phyloP scores from a whole-genome alignment of 768 basidiomycete species.

The Lactarius indigo region DNA sequence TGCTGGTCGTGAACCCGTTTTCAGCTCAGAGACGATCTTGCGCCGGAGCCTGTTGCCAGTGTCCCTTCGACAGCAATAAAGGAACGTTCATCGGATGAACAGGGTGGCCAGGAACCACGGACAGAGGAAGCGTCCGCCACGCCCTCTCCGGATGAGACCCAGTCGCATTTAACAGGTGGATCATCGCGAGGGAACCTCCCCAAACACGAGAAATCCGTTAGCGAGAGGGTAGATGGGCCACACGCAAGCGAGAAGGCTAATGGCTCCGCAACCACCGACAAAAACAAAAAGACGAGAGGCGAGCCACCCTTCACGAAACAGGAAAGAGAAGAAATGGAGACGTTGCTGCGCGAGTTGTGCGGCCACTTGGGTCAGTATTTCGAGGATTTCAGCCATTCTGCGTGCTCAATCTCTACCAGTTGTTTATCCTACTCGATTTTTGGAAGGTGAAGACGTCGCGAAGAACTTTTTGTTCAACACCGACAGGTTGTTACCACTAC shows the following conservation, averaged over 20 bases:
- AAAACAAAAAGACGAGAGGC: constrained; percentile 39
- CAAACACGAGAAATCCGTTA: background rate
- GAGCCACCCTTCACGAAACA: constrained; percentile 73
- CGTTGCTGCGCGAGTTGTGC: constrained; percentile 64
- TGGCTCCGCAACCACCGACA: constrained; percentile 32
- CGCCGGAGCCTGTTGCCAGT: constrained; percentile 47
- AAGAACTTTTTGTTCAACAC: constrained; percentile 94
- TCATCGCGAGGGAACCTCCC: background rate
- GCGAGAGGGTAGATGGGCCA: background rate
- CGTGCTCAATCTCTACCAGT: constrained; percentile 45
- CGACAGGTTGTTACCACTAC: constrained; percentile 72
- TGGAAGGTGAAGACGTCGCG: constrained; percentile 89
- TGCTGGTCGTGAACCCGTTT: constrained; percentile 2
- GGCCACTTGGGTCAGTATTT: constrained; percentile 77
- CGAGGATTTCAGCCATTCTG: background rate
- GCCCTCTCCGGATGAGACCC: background rate
- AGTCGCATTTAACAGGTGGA: background rate
- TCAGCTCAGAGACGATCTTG: constrained; percentile 43
- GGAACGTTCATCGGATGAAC: constrained; percentile 32
- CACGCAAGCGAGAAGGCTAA: constrained; percentile 3
- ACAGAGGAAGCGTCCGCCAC: constrained; percentile 23
- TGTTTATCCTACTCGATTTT: constrained; percentile 75
- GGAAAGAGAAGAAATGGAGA: constrained; percentile 91
- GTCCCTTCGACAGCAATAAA: constrained; percentile 58
- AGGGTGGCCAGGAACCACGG: constrained; percentile 24